Conservation (phyloP, 2,329 filamentous ascomycete species). For the Epichloe hybrida region DNA sequence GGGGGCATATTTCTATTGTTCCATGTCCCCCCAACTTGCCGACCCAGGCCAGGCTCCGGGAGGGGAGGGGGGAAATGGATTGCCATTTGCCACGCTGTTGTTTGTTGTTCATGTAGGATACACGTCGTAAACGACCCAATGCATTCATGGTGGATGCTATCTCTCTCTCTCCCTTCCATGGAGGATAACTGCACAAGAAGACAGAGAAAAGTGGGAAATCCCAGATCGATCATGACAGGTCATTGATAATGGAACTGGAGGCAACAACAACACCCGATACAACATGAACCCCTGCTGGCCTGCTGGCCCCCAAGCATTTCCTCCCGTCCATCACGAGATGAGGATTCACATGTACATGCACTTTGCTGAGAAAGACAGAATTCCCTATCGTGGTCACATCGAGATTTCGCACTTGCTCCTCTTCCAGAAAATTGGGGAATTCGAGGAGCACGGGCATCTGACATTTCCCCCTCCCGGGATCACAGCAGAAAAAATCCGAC, state of each 20-base stretch:
- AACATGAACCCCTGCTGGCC: too few species aligned
- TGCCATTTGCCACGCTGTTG: neutral
- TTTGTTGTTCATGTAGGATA: neutral
- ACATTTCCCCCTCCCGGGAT: neutral
- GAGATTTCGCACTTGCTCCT: neutral
- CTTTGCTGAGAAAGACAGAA: neutral
- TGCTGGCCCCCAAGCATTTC: too few species aligned
- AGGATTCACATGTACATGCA: too few species aligned
- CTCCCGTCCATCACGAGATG: neutral
- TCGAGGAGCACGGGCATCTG: neutral
- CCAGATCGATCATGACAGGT: neutral
- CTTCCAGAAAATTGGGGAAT: neutral
- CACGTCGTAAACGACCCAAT: neutral
- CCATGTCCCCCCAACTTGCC: too few species aligned
- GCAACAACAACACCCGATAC: too few species aligned
- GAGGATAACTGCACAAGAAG: neutral
- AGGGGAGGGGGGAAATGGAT: neutral
- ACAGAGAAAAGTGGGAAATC: neutral
- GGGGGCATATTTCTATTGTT: too few species aligned
- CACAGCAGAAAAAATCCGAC: too few species aligned
- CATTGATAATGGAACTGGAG: neutral
- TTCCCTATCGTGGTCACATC: neutral
- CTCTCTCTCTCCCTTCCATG: neutral
- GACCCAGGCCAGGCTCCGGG: too few species aligned
- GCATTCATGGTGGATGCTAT: neutral